These are phyloP conservation scores for Aspergillus uvarum DNA, from an alignment of 2,329 filamentous ascomycete species.

Conservation along the genomic window DNA sequence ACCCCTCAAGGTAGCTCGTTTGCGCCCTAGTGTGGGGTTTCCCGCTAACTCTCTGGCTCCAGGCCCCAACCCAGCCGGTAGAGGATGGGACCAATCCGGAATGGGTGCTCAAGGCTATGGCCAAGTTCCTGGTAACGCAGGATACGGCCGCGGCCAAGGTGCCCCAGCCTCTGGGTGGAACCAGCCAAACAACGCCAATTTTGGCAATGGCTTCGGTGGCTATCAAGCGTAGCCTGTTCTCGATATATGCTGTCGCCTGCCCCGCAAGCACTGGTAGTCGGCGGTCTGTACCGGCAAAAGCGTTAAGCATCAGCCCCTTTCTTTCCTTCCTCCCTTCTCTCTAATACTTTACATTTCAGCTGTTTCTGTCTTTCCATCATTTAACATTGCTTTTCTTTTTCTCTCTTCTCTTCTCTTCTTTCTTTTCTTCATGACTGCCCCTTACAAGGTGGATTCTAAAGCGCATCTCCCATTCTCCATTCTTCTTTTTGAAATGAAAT, in stretches of 20 bases:
- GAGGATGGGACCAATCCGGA: constrained; percentile 51
- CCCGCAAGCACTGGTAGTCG: constrained; percentile 15
- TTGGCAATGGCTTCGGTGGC: constrained; percentile 58
- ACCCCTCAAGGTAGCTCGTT: constrained; percentile 55
- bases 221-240: constrained; percentile 55
- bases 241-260: constrained; percentile 4
- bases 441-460: constrained; percentile 38
- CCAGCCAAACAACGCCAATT: constrained; percentile 50
- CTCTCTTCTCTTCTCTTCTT: constrained; percentile 16
- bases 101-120: constrained; percentile 56
- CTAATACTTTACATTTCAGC: constrained; percentile 19
- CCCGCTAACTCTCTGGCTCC: constrained; percentile 16
- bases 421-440: constrained; percentile 28
- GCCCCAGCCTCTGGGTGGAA: constrained; percentile 54
- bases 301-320: constrained; percentile 17
- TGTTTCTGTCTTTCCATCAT: constrained; percentile 18
- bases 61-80: constrained; percentile 61
- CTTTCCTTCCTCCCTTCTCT: constrained; percentile 15
- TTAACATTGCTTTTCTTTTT: constrained; percentile 21
- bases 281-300: constrained; percentile 17
- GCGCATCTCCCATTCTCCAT: constrained; percentile 36
- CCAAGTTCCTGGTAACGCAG: constrained; percentile 69
- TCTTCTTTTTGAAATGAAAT: constrained; percentile 45
- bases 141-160: constrained; percentile 74
- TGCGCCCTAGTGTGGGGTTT: not conserved